Evolutionary conservation across 2,329 filamentous ascomycete genomes (phyloP), one percentile per base, ranked within the genome.

Genomic region (Escovopsis sp.): DNA sequence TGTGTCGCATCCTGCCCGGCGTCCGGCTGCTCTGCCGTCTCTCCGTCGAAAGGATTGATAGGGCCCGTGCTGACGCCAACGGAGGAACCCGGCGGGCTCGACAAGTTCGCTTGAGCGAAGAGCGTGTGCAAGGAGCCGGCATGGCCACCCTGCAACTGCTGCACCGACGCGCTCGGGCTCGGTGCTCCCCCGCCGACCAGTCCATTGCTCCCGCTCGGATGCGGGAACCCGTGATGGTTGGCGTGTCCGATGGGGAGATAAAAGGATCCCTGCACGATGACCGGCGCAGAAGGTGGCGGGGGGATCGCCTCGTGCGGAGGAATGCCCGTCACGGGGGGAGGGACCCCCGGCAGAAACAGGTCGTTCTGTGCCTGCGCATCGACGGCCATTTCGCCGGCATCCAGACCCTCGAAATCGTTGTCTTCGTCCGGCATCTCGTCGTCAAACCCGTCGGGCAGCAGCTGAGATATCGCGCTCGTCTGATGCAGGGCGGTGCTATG

Each of bases 391-490:
- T 64, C 63, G 44, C 50, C 59, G 5, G 53, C 56, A 25, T 66
- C 63, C 14, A 64, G 43, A 9, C 56, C 62, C 27, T 66, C 65
- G 34, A 63, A 61, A 15, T 63, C 62, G 33, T 66, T 62, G n/a
- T 66, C 63, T n/a, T 66, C 64, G 12, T 66, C 65, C 2, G 56
- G 55, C 50, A 60, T 63, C 30, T 67, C 64, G 14, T 68, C 64
- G 25, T 67, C 65, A 16, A 60, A 63, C 20, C 52, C 55, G 13
- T 58, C 58, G 20, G 58, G 62, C 12, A 50, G 48, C 16, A 52
- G 33, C 8, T 48, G 45, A 9, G 50, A 46, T 16, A 51, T 46
- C 24, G 42, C 47, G 7, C 48, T 41, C 4, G 45, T 43, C 6
- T 48, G 45, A 37, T 37, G 45, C 5, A 45, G 43, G 15, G 42